These are phyloP conservation scores for Cercospora nicotianae DNA, from an alignment of 2,329 filamentous ascomycete species.

Conservation along the genomic window DNA sequence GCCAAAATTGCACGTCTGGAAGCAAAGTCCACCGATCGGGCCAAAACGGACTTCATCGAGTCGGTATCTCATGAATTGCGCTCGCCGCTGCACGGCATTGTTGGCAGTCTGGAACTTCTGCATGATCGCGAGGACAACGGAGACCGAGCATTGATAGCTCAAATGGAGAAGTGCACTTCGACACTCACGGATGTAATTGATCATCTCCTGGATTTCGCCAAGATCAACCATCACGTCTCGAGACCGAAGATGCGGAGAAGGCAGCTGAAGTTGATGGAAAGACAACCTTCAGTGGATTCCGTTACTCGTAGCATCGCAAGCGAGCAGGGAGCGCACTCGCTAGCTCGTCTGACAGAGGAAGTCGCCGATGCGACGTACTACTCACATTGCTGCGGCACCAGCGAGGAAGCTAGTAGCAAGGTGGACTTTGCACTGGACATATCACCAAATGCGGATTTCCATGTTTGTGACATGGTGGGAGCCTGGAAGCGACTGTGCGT, in stretches of 20 bases:
- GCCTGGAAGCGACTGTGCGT: conserved; percentile 6
- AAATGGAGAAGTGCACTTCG: conserved; percentile 50
- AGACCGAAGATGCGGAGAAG: not conserved
- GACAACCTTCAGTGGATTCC: conserved; percentile 2
- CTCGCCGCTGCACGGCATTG: conserved; percentile 49
- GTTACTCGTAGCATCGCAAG: not conserved
- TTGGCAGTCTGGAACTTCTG: conserved; percentile 52
- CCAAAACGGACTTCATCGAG: conserved; percentile 54
- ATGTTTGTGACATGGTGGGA: not conserved
- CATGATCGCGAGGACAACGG: conserved; percentile 40
- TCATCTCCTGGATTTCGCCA: conserved; percentile 46
- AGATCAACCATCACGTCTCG: conserved; percentile 41
- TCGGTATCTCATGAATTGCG: conserved; percentile 55
- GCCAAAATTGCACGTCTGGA: conserved; percentile 43
- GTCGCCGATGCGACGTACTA: conserved; percentile 14
- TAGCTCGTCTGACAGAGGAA: conserved; percentile 14
- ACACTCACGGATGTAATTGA: conserved; percentile 51
- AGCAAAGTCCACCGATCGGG: conserved; percentile 43
- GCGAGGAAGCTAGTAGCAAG: conserved; percentile 1
- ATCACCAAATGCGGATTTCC: conserved; percentile 3
- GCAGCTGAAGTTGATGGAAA: not conserved
- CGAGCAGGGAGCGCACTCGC: not conserved
- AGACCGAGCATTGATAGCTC: conserved; percentile 42
- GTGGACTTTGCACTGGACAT: conserved; percentile 7
- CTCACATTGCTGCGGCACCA: conserved; percentile 6